Base-by-base conservation (phyloP, 106 monocot species). In the Cymbidium sinense region DNA sequence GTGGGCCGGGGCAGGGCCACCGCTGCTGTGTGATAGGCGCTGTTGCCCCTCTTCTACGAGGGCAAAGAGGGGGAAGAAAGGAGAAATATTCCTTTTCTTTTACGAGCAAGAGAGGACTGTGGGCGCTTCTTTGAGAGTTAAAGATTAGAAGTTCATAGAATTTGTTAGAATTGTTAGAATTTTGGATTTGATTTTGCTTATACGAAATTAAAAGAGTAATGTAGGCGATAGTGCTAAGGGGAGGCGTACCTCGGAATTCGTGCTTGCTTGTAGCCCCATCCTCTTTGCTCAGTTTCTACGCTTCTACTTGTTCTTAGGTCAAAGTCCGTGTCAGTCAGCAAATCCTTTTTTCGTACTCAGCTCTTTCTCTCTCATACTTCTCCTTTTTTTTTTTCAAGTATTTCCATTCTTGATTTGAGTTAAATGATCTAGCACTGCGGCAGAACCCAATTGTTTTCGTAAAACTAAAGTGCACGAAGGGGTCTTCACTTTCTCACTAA, bases 301-400 rank as follows among this genome's bases (percentile, higher is more conserved):
- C 54, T 52, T 79, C 7, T 76, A 65, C 55, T n/a, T 39, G 74
- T 19, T 43, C 78, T 78, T 61, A 82, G 86, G 86, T 86, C 86
- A 86, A 86, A 86, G 79, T 86, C 79, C 54, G 65, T 82, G 86
- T 82, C 86, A 85, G 86, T 64, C 17, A 29, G 44, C 13, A 36
- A 43, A 54, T 37, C 82, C 82, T 79, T 79, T 72, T 79, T 75
- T 13, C 82, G 69, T 69, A 69, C 69, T 9, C 18, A 17, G 17
- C 5, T 0, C 69, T 34, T 33, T 5, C 31, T 69, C 37, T 72
- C 71, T 72, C 34, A 41, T 47, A 39, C 71, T n/a, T 72, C 71
- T 72, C 21, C 11, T 47, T 72, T 30, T n/a, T 39, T 72, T 37
- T 5, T 69, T 1, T 64, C 7, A 7, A 28, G 13, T 27, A 7